phyloP scores from a whole-genome alignment of 306 rosid genomes.

The Begonia fuchsioides region DNA sequence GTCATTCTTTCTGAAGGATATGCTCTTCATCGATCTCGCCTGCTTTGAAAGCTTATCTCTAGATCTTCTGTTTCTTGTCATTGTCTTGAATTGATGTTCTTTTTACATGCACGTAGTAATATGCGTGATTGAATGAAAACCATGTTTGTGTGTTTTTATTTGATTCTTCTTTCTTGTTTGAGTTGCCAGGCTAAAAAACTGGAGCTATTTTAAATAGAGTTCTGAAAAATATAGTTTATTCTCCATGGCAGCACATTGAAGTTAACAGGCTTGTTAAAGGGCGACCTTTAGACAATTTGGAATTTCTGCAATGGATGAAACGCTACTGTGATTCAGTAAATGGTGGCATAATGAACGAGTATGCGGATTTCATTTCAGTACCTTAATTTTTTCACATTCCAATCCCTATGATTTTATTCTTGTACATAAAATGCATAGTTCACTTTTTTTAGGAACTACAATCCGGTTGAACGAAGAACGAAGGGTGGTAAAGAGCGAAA shows the following conservation, averaged over 20 bases:
- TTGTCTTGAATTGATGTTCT: too few relatives aligned
- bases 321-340: conserved; percentile 88
- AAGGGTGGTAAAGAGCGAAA: conserved; percentile 62
- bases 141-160: too few relatives aligned
- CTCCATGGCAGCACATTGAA: conserved; percentile 60
- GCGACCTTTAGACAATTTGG: conserved; percentile 91
- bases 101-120: too few relatives aligned
- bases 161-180: too few relatives aligned
- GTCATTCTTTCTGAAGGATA: too few relatives aligned
- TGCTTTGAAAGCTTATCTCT: too few relatives aligned
- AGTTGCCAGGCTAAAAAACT: too few relatives aligned
- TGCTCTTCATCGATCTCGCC: too few relatives aligned
- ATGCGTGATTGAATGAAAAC: too few relatives aligned
- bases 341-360: conserved; percentile 83
- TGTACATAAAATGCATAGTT: background rate
- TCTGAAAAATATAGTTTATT: too few relatives aligned
- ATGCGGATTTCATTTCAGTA: conserved; percentile 11
- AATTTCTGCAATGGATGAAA: conserved; percentile 94
- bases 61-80: too few relatives aligned
- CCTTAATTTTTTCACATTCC: background rate
- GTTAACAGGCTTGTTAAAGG: conserved; percentile 95
- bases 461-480: conserved; percentile 70
- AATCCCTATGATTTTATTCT: background rate
- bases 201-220: too few relatives aligned
- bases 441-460: conserved; percentile 48